Conservation (phyloP, 2,329 filamentous ascomycete genomes). For the Plectosphaerella cucumerina region DNA sequence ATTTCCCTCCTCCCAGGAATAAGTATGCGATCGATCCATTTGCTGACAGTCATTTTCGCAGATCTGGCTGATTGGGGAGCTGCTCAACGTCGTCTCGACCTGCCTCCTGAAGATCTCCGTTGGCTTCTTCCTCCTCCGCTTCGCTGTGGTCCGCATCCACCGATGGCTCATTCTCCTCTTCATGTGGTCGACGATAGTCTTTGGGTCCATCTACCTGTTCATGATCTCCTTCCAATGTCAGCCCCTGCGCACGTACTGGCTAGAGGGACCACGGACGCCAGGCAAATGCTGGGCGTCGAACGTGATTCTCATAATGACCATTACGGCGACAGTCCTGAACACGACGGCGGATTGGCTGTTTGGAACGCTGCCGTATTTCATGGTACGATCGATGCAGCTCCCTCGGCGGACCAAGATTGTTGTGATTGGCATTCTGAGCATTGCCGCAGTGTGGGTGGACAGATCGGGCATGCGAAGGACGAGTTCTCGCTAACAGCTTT, state of each 20-base stretch:
- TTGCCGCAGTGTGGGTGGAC: conserved; percentile 23
- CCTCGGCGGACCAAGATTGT: conserved; percentile 31
- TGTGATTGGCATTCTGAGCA: conserved; percentile 23
- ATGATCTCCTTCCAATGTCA: conserved; percentile 35
- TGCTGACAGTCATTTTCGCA: conserved; percentile 8
- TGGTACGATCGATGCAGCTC: conserved; percentile 37
- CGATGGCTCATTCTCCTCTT: conserved; percentile 28
- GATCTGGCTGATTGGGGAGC: conserved; percentile 37
- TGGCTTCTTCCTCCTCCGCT: conserved; percentile 35
- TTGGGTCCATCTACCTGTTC: conserved; percentile 35
- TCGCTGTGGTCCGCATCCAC: conserved; percentile 28
- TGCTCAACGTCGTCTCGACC: conserved; percentile 31
- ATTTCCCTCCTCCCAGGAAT: background rate
- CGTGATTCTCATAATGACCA: conserved; percentile 24
- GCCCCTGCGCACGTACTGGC: conserved; percentile 35
- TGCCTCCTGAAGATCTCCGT: conserved; percentile 33
- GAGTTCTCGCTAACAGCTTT: no score
- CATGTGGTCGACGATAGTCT: conserved; percentile 28
- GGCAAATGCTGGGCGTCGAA: conserved; percentile 25
- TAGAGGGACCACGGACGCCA: conserved; percentile 16
- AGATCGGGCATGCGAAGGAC: no score
- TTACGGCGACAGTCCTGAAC: conserved; percentile 32
- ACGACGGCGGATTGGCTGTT: conserved; percentile 35
- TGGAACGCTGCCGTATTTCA: conserved; percentile 32
- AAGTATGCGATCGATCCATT: background rate